A percentile compares a stretch with the other conserved stretches of the same genome.
Conservation (phyloP, 2,329 filamentous ascomycete species). For the Clonostachys rhizophaga region DNA sequence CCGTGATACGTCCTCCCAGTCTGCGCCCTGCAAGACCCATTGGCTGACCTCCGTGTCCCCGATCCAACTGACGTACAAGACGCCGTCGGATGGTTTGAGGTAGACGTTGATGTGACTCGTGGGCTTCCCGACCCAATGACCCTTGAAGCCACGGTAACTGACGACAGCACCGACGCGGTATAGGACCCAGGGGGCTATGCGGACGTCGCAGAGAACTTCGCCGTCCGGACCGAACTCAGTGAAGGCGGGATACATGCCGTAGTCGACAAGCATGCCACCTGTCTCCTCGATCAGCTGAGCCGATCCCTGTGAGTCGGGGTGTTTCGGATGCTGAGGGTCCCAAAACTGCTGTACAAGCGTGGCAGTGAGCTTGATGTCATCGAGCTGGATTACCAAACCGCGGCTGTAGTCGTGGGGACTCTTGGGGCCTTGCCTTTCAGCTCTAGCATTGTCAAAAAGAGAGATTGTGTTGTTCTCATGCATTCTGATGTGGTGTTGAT, state of each 20-base stretch:
- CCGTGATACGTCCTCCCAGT: not conserved
- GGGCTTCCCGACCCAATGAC: constrained; percentile 45
- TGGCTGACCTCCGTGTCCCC: constrained; percentile 38
- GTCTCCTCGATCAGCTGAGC: constrained; percentile 44
- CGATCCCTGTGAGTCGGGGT: constrained; percentile 37
- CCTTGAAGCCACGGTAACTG: constrained; percentile 51
- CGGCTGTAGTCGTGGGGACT: constrained; percentile 5
- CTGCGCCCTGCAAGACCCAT: constrained; percentile 30
- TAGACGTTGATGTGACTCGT: constrained; percentile 13
- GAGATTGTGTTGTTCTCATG: constrained; percentile 47
- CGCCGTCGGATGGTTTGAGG: constrained; percentile 10
- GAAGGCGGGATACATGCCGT: constrained; percentile 44
- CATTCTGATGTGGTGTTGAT: constrained; percentile 31
- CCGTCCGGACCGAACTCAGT: constrained; percentile 44
- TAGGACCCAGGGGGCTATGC: constrained; percentile 29
- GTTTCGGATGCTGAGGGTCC: constrained; percentile 37
- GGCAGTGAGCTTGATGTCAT: constrained; percentile 9
- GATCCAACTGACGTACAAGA: constrained; percentile 48
- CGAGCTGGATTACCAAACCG: constrained; percentile 16
- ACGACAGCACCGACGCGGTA: constrained; percentile 29
- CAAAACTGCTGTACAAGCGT: constrained; percentile 35
- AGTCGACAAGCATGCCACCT: constrained; percentile 48
- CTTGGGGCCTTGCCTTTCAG: not conserved
- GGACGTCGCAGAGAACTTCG: constrained; percentile 44
- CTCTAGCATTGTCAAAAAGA: constrained; percentile 25